These are phyloP conservation scores for Pelargonium myrrhifolium DNA, from an alignment of 441 rosid genomes.

Conservation along the genomic window DNA sequence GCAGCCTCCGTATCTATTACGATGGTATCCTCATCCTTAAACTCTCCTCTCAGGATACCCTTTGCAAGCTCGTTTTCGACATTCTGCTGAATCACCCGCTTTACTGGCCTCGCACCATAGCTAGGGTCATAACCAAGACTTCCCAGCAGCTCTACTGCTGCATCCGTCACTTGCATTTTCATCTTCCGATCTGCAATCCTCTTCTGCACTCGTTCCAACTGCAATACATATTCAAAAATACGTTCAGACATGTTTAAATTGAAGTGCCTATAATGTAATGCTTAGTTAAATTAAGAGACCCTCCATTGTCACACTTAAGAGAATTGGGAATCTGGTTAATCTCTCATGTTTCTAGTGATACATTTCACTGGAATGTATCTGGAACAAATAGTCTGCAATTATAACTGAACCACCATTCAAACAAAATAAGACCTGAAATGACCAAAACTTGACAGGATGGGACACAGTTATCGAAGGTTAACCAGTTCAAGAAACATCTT, in stretches of 20 bases:
- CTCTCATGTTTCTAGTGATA: too few relatives aligned
- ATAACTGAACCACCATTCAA: too few relatives aligned
- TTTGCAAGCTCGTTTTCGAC: conserved; percentile 93
- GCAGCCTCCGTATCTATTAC: conserved; percentile 61
- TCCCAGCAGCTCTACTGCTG: conserved; percentile 72
- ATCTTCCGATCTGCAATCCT: conserved; percentile 83
- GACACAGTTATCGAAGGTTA: too few relatives aligned
- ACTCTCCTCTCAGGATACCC: conserved; percentile 87
- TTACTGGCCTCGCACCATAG: conserved; percentile 97
- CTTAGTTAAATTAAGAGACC: too few relatives aligned
- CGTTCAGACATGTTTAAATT: background rate
- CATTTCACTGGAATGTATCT: too few relatives aligned
- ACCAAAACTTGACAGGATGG: too few relatives aligned
- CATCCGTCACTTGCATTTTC: conserved; percentile 58
- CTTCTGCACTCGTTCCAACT: conserved; percentile 92
- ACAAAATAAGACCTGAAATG: too few relatives aligned
- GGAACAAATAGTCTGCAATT: too few relatives aligned
- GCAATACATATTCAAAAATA: conserved; percentile 22
- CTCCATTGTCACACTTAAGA: too few relatives aligned
- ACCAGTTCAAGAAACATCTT: too few relatives aligned
- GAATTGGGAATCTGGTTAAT: too few relatives aligned
- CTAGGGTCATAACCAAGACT: conserved; percentile 88
- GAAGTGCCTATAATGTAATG: too few relatives aligned
- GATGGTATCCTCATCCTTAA: conserved; percentile 69
- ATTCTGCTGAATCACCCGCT: conserved; percentile 88